Conservation (phyloP, 805 yeast genomes). For the Candida corydali region DNA sequence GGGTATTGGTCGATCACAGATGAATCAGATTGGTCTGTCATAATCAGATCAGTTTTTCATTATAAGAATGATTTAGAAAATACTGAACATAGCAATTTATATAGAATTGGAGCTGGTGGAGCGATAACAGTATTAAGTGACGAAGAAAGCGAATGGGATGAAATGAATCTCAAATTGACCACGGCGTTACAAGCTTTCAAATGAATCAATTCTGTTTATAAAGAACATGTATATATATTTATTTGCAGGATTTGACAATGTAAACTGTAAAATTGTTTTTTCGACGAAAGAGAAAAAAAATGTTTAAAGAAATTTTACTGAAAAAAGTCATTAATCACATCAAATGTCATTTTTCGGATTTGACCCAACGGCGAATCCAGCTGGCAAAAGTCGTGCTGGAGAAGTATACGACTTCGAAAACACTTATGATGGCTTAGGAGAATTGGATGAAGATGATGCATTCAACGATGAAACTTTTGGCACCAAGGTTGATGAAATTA, state of each 20-base stretch:
- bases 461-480: slow-evolving; percentile 82
- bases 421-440: slow-evolving; percentile 76
- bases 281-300: slow-evolving; percentile 3
- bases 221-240: too few species aligned
- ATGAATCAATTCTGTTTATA: too few species aligned
- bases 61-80: slow-evolving; percentile 48
- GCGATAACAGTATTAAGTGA: slow-evolving; percentile 90
- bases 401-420: slow-evolving; percentile 74
- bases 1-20: slow-evolving; percentile 93
- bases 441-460: slow-evolving; percentile 71
- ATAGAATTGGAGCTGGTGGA: slow-evolving; percentile 98
- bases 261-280: background rate
- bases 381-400: slow-evolving; percentile 11
- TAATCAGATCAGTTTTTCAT: slow-evolving; percentile 77
- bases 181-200: slow-evolving; percentile 74
- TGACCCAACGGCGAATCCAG: slow-evolving; percentile 43
- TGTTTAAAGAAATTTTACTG: background rate
- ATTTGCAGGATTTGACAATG: background rate
- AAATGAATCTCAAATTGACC: slow-evolving; percentile 75
- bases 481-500: slow-evolving; percentile 37
- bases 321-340: background rate
- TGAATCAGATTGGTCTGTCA: slow-evolving; percentile 93
- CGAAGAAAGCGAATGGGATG: slow-evolving; percentile 85
- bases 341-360: slow-evolving; percentile 67
- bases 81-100: slow-evolving; percentile 27